phyloP scores from a whole-genome alignment of 2,329 filamentous ascomycete genomes.

The Aspergillus pseudotamarii region DNA sequence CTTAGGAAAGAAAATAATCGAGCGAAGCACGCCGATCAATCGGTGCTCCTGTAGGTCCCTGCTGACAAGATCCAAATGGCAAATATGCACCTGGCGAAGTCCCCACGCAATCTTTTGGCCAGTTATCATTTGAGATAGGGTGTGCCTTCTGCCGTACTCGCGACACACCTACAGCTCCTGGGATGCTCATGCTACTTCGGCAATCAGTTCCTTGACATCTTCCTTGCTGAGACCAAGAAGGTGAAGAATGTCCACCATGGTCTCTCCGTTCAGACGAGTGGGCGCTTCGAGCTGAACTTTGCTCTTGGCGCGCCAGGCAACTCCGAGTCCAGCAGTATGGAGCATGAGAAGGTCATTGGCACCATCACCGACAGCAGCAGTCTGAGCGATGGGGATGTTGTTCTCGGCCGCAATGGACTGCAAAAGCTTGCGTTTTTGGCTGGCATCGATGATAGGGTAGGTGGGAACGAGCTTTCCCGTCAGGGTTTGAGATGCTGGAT shows the following conservation, averaged over 20 bases:
- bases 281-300: conserved; percentile 66
- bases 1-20: neutral
- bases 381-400: conserved; percentile 56
- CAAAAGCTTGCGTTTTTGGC: conserved; percentile 60
- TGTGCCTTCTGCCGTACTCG: neutral
- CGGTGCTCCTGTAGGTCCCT: conserved; percentile 9
- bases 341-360: conserved; percentile 70
- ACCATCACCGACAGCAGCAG: conserved; percentile 64
- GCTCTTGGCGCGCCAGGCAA: conserved; percentile 67
- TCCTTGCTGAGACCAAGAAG: conserved; percentile 57
- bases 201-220: conserved; percentile 51
- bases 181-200: conserved; percentile 12
- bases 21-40: neutral
- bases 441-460: conserved; percentile 61
- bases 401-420: conserved; percentile 58
- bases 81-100: conserved; percentile 8
- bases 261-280: conserved; percentile 60
- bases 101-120: neutral
- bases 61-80: conserved; percentile 10
- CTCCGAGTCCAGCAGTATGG: conserved; percentile 61
- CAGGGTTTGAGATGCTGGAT: conserved; percentile 49
- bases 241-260: conserved; percentile 61
- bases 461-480: conserved; percentile 59
- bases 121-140: neutral
- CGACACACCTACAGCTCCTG: neutral